Evolutionary conservation across 2,329 filamentous ascomycete genomes (phyloP), one percentile per base, ranked within the genome.

Genomic region (Shiraia bambusicola): DNA sequence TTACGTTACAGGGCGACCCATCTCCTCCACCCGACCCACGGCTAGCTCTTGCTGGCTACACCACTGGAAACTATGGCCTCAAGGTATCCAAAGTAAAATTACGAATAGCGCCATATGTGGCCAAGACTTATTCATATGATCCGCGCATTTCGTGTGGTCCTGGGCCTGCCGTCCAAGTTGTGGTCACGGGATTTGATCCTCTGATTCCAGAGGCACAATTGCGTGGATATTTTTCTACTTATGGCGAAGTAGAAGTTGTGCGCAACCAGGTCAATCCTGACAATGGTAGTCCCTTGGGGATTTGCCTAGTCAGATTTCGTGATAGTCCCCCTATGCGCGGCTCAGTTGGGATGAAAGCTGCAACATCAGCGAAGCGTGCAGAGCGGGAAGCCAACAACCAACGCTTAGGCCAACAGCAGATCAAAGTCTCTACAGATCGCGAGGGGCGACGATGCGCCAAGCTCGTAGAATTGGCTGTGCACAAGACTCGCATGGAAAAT

Each of bases 181-280:
- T 97, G 3, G 89, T 96, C 14, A 91, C 84, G n/a, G 89, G 90
- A n/a, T 96, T 96, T 66, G 93, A 97, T 68, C 91, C 92, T 6
- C 75, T 97, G 51, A 85, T 87, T 28, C 81, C 88, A 10, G 88
- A 95, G 57, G 80, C 82, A 40, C 87, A 88, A 58, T 79, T 95
- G 36, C 81, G 80, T 13, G 81, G 85, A 32, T 80, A 88, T 39
- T 94, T 95, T 65, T 81, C 84, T 13, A 82, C 80, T 3, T 95
- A 87, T 70, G 90, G 90, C 38, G 88, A 95, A 44, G 91, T 98
- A 50, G 86, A 86, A 31, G 87, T 91, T 61, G 86, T 94, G 57
- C 90, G 88, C 61, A 96, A 96, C 63, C 92, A 94, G 66, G 92
- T 94, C 60, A 90, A 98, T 68, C 93, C 93, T 7, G 86, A 91